Percentiles rank a stretch among this genome's conserved stretches.
phyloP scores from a whole-genome alignment of 768 basidiomycete species.

The Asterophora parasitica region DNA sequence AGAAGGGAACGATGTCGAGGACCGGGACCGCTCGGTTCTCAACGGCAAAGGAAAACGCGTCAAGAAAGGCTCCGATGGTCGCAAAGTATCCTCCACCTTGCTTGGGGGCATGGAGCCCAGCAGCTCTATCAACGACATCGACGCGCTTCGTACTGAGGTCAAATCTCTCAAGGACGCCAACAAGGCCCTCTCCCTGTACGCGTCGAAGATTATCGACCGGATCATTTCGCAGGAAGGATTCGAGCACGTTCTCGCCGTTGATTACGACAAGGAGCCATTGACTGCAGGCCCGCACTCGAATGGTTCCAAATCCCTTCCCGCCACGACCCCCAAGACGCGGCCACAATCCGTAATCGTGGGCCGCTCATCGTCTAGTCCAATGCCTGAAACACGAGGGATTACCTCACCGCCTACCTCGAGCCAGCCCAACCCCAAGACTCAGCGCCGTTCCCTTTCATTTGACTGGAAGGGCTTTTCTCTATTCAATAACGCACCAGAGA shows the following conservation, averaged over 20 bases:
- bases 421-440: constrained; percentile 35
- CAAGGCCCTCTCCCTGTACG: constrained; percentile 91
- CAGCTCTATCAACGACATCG: constrained; percentile 52
- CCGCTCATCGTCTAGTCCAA: constrained; percentile 34
- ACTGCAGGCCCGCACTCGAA: constrained; percentile 31
- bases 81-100: constrained; percentile 30
- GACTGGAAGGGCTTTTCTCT: constrained; percentile 80
- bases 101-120: constrained; percentile 38
- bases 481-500: constrained; percentile 55
- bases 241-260: constrained; percentile 92
- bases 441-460: constrained; percentile 77
- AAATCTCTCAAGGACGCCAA: constrained; percentile 94
- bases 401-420: constrained; percentile 21
- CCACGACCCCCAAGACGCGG: constrained; percentile 41
- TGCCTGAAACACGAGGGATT: constrained; percentile 19
- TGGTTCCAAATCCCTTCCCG: constrained; percentile 24
- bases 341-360: constrained; percentile 59
- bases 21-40: constrained; percentile 41
- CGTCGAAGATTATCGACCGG: constrained; percentile 96
- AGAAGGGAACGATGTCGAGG: constrained; percentile 49
- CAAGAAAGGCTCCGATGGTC: constrained; percentile 40
- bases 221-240: constrained; percentile 96
- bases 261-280: constrained; percentile 66
- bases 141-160: constrained; percentile 78
- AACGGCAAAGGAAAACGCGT: constrained; percentile 44